Conservation (phyloP, 179 eudicot species). For the Carnegiea gigantea region DNA sequence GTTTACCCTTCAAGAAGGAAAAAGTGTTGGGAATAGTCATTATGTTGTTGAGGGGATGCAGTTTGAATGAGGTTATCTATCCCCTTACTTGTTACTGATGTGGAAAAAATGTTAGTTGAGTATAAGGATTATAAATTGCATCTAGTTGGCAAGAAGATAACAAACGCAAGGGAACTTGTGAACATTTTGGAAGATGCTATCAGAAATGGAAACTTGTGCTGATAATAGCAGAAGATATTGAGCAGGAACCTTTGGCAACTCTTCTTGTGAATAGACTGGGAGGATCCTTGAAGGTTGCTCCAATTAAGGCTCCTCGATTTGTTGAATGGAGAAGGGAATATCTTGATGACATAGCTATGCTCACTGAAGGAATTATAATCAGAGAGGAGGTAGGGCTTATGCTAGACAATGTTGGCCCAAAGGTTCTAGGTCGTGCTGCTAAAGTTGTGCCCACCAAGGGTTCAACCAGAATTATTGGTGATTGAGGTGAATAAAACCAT, state of each 20-base stretch:
- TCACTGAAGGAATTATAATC: no score
- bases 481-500: no score
- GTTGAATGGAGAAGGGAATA: conserved; percentile 82
- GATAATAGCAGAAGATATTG: conserved; percentile 90
- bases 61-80: conserved; percentile 90
- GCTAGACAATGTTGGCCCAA: no score
- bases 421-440: no score
- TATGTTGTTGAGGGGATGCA: conserved; percentile 45
- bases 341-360: conserved; percentile 73
- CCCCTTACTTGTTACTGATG: conserved; percentile 92
- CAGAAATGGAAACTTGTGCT: conserved; percentile 75
- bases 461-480: no score
- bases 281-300: conserved; percentile 91
- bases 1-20: conserved; percentile 32
- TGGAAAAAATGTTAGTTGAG: conserved; percentile 78
- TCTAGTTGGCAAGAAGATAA: conserved; percentile 47
- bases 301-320: conserved; percentile 93
- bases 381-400: no score
- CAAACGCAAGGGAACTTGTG: conserved; percentile 87
- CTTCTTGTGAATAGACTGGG: conserved; percentile 91
- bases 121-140: conserved; percentile 76
- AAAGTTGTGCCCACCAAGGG: no score
- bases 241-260: conserved; percentile 92
- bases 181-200: conserved; percentile 77
- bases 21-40: conserved; percentile 57